phyloP scores from a whole-genome alignment of 345 rosid genomes.

The Geranium brycei region DNA sequence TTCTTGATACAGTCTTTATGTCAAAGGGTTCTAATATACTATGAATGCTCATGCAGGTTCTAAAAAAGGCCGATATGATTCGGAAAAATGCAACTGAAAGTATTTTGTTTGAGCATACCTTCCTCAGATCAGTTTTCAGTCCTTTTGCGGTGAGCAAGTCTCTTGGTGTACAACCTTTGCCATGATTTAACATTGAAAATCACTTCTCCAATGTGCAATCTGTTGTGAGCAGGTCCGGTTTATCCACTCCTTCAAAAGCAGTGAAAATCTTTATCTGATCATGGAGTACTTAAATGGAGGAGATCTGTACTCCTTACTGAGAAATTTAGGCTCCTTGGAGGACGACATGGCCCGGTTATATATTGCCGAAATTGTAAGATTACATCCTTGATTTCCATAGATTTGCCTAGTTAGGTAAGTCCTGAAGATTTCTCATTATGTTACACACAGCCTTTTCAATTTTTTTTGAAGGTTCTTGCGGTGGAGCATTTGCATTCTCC shows the following conservation, averaged over 20 bases:
- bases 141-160: conserved; percentile 82
- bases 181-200: conserved; percentile 2
- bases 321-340: conserved; percentile 84
- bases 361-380: conserved; percentile 89
- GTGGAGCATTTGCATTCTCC: conserved; percentile 89
- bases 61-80: conserved; percentile 91
- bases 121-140: conserved; percentile 77
- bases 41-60: conserved; percentile 39
- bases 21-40: neutral
- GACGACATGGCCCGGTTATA: conserved; percentile 86
- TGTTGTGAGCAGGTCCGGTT: conserved; percentile 70
- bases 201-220: conserved; percentile 17
- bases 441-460: conserved; percentile 19
- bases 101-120: conserved; percentile 83
- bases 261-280: conserved; percentile 88
- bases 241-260: conserved; percentile 94
- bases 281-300: conserved; percentile 99
- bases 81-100: conserved; percentile 96
- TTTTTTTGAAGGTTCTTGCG: conserved; percentile 83
- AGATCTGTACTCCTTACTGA: conserved; percentile 82
- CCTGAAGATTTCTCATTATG: conserved; percentile 10
- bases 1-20: too few relatives aligned
- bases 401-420: conserved; percentile 1
- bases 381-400: conserved; percentile 8
- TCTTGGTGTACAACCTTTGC: conserved; percentile 5